These are phyloP conservation scores for Pythium aquatile DNA, from an alignment of 352 stramenopile species.

Conservation along the genomic window DNA sequence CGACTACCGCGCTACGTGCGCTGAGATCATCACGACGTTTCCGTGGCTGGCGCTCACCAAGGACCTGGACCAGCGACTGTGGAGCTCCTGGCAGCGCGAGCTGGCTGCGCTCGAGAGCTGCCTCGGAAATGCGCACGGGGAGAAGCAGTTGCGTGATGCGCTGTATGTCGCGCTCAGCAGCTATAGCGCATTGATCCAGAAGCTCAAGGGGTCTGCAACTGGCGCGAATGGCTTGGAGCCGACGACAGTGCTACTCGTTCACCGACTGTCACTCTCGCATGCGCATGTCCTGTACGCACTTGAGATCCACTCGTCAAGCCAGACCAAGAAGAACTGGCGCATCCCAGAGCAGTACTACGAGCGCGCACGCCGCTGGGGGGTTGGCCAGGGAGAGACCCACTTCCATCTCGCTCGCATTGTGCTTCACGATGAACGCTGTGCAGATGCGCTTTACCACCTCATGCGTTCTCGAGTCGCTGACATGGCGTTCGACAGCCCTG, in stretches of 20 bases:
- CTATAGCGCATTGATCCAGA: slow-evolving; percentile 27
- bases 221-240: not conserved
- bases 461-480: slow-evolving; percentile 8
- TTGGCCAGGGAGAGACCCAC: slow-evolving; percentile 17
- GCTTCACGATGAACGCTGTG: slow-evolving; percentile 18
- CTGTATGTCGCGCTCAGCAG: slow-evolving; percentile 20
- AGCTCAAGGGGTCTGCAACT: slow-evolving; percentile 15
- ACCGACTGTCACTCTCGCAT: slow-evolving; percentile 23
- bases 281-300: slow-evolving; percentile 27
- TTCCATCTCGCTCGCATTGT: slow-evolving; percentile 27
- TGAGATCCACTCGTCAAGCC: slow-evolving; percentile 16
- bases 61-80: slow-evolving; percentile 52
- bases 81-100: slow-evolving; percentile 65
- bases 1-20: slow-evolving; percentile 19
- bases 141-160: slow-evolving; percentile 23
- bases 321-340: slow-evolving; percentile 21
- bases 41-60: slow-evolving; percentile 22
- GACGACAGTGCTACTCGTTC: slow-evolving; percentile 15
- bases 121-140: slow-evolving; percentile 6
- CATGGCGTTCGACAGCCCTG: slow-evolving; percentile 12
- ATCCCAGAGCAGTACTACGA: slow-evolving; percentile 27
- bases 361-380: slow-evolving; percentile 16
- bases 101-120: slow-evolving; percentile 36
- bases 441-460: slow-evolving; percentile 28
- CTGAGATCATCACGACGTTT: slow-evolving; percentile 24